A percentile compares a stretch with the other conserved stretches of the same genome.
phyloP scores from a whole-genome alignment of 2,329 filamentous ascomycete species.

The Monosporascus sp. region DNA sequence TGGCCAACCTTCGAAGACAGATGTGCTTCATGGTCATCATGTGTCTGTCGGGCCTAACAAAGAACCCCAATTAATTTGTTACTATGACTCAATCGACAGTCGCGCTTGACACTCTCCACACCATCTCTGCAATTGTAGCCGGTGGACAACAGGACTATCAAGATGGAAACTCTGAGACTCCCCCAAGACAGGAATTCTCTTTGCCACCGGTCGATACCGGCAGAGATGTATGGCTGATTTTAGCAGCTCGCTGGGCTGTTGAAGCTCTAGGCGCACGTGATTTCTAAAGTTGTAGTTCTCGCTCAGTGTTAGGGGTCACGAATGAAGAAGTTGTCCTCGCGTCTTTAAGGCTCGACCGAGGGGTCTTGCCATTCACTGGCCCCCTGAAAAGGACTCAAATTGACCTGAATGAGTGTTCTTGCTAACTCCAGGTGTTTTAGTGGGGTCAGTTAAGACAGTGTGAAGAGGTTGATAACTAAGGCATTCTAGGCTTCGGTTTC shows the following conservation, averaged over 20 bases:
- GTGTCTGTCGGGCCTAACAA: no score
- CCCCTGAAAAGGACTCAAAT: background rate
- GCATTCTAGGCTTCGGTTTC: constrained; percentile 26
- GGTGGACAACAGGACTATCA: background rate
- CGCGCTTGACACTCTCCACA: background rate
- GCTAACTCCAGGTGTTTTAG: background rate
- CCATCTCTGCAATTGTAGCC: background rate
- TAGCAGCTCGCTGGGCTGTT: background rate
- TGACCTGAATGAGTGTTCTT: background rate
- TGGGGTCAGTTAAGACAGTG: no score
- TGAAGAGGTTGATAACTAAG: no score
- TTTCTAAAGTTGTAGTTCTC: no score
- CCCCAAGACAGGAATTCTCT: background rate
- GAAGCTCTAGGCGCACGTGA: no score
- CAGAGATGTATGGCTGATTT: background rate
- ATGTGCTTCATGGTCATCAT: no score
- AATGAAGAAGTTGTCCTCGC: no score
- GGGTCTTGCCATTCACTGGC: background rate
- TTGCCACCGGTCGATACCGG: background rate
- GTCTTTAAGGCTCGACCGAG: no score
- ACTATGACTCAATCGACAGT: background rate
- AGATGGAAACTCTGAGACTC: background rate
- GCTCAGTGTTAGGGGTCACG: no score
- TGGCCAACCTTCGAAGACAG: no score
- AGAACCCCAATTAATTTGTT: no score